These are phyloP conservation scores for Macrophomina tecta DNA, from an alignment of 2,329 filamentous ascomycete genomes.

Conservation along the genomic window DNA sequence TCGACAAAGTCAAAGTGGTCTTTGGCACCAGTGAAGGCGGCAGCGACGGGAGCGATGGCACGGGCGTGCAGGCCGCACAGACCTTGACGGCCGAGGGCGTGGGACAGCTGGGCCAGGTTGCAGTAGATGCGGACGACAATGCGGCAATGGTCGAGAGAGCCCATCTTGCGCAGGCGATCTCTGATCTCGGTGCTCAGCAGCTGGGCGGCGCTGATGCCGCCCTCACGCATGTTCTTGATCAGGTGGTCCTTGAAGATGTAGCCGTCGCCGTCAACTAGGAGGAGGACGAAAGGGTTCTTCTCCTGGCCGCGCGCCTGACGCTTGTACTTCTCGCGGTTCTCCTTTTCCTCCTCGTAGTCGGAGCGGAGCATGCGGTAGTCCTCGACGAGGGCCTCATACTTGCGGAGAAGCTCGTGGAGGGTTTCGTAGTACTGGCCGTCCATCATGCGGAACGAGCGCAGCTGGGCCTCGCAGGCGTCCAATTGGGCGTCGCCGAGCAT, in stretches of 20 bases:
- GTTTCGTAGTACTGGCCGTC: conserved; percentile 24
- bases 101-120: conserved; percentile 61
- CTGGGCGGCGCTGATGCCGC: conserved; percentile 62
- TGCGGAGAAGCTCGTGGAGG: conserved; percentile 23
- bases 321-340: conserved; percentile 30
- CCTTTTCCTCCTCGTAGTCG: conserved; percentile 30
- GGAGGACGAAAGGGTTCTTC: conserved; percentile 64
- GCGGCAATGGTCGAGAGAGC: conserved; percentile 56
- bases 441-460: conserved; percentile 19
- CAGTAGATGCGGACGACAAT: conserved; percentile 64
- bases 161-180: conserved; percentile 46
- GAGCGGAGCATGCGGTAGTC: conserved; percentile 26
- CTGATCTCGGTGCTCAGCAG: conserved; percentile 59
- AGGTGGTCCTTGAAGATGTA: conserved; percentile 62
- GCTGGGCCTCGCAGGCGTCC: conserved; percentile 26
- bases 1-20: conserved; percentile 68
- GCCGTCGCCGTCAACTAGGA: conserved; percentile 68
- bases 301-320: conserved; percentile 40
- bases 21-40: conserved; percentile 63
- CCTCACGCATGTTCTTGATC: conserved; percentile 56
- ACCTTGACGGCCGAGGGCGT: conserved; percentile 55
- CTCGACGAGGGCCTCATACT: conserved; percentile 26
- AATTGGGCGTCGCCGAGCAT: conserved; percentile 27
- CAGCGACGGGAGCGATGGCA: conserved; percentile 61
- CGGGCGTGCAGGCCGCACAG: conserved; percentile 62